These are phyloP conservation scores for Cladochytrium tenue DNA, from an alignment of 371 early-diverging fungal genomes.

Conservation along the genomic window DNA sequence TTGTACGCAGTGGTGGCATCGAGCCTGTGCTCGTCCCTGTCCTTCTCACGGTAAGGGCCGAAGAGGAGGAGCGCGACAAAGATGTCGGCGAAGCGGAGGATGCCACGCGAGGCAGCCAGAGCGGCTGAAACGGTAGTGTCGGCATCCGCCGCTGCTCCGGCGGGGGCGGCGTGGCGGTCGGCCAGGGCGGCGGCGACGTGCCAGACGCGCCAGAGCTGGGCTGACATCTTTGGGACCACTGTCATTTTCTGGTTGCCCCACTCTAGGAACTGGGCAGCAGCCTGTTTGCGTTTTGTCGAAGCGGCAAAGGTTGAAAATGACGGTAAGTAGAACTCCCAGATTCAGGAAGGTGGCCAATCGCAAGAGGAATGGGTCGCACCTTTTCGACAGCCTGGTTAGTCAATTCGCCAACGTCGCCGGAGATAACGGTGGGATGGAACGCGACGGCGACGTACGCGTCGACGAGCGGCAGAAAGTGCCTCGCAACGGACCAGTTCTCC, in stretches of 20 bases:
- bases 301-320: not conserved
- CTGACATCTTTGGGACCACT: slow-evolving; percentile 16
- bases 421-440: slow-evolving; percentile 19
- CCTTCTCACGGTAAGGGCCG: slow-evolving; percentile 54
- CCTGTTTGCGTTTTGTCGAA: not conserved
- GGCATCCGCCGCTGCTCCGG: not conserved
- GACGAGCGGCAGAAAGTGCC: slow-evolving; percentile 18
- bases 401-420: not conserved
- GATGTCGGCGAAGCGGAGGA: slow-evolving; percentile 42
- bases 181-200: not conserved
- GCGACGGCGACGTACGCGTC: slow-evolving; percentile 12
- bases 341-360: no score
- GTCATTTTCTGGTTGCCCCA: slow-evolving; percentile 22
- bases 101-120: slow-evolving; percentile 35
- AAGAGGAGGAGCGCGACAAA: slow-evolving; percentile 47
- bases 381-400: not conserved
- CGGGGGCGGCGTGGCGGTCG: slow-evolving; percentile 2
- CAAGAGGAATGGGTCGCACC: no score
- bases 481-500: slow-evolving; percentile 34
- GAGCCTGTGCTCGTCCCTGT: slow-evolving; percentile 57
- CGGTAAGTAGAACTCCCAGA: not conserved
- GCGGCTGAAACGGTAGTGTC: slow-evolving; percentile 7
- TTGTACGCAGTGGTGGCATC: slow-evolving; percentile 55
- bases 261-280: not conserved
- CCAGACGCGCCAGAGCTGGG: slow-evolving; percentile 7